These are phyloP conservation scores for Brettanomyces anomalus DNA, from an alignment of 805 yeast species.

Conservation along the genomic window DNA sequence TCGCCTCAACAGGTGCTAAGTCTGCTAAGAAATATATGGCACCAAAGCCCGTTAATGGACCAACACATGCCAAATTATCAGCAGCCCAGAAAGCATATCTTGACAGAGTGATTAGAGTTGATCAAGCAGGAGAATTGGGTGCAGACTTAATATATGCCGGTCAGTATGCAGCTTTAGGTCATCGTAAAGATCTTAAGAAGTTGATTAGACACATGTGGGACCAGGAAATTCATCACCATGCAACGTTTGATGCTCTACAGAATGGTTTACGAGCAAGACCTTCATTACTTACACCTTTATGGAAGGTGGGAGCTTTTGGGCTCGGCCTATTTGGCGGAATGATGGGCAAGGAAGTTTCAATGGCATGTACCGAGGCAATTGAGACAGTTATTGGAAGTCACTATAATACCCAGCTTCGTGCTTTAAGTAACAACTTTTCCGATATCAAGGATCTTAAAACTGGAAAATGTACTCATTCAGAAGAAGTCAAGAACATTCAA, in stretches of 20 bases:
- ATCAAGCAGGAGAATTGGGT: conserved; percentile 97
- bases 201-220: conserved; percentile 95
- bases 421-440: conserved; percentile 58
- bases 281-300: conserved; percentile 79
- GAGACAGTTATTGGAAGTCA: conserved; percentile 97
- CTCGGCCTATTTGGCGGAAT: conserved; percentile 84
- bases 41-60: conserved; percentile 6
- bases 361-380: conserved; percentile 99
- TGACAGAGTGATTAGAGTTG: conserved; percentile 76
- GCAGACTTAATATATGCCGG: conserved; percentile 92
- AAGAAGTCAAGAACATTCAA: conserved; percentile 51
- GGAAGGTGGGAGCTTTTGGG: conserved; percentile 86
- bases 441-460: conserved; percentile 29
- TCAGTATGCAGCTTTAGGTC: conserved; percentile 68
- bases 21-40: conserved; percentile 2
- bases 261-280: conserved; percentile 78
- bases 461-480: conserved; percentile 27
- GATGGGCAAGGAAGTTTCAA: conserved; percentile 89
- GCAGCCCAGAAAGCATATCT: conserved; percentile 61
- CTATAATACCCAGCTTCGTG: conserved; percentile 82
- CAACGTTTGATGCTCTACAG: conserved; percentile 75
- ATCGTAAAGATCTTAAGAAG: conserved; percentile 67
- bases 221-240: conserved; percentile 87
- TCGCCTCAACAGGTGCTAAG: conserved; percentile 12
- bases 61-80: conserved; percentile 21